Conservation (phyloP, 2,329 filamentous ascomycete species). For the Ascochyta clinopodiicola region DNA sequence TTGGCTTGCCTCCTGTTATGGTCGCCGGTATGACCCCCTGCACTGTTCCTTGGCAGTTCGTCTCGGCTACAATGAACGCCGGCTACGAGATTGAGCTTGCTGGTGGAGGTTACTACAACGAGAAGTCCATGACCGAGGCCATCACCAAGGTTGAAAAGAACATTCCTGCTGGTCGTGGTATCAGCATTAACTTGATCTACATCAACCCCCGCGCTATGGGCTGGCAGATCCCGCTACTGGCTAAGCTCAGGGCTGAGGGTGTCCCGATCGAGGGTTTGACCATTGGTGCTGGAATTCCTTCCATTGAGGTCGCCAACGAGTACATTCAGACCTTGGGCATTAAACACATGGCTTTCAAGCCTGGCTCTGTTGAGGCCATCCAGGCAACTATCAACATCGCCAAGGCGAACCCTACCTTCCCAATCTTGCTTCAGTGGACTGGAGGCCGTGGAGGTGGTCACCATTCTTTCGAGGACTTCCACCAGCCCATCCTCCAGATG, state of each 20-base stretch:
- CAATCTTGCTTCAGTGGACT: slow-evolving; percentile 58
- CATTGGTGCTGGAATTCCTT: slow-evolving; percentile 58
- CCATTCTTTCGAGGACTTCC: slow-evolving; percentile 59
- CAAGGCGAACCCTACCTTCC: slow-evolving; percentile 54
- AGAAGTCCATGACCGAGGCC: slow-evolving; percentile 53
- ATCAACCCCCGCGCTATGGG: slow-evolving; percentile 59
- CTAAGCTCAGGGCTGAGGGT: slow-evolving; percentile 55
- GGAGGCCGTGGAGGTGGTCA: slow-evolving; percentile 59
- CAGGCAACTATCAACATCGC: slow-evolving; percentile 57
- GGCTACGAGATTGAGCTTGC: slow-evolving; percentile 58
- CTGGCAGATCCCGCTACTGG: slow-evolving; percentile 61
- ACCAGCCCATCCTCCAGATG: slow-evolving; percentile 56
- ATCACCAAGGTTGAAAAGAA: slow-evolving; percentile 54
- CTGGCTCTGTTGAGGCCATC: slow-evolving; percentile 54
- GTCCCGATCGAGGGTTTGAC: slow-evolving; percentile 57
- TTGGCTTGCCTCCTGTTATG: slow-evolving; percentile 57
- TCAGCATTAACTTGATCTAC: slow-evolving; percentile 62
- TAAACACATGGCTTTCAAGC: slow-evolving; percentile 58
- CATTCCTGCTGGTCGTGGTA: slow-evolving; percentile 57
- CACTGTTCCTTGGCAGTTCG: slow-evolving; percentile 58
- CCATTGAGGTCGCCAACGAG: slow-evolving; percentile 55
- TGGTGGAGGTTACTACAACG: slow-evolving; percentile 59
- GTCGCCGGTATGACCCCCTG: slow-evolving; percentile 59
- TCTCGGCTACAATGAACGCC: slow-evolving; percentile 61
- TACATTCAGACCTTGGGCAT: slow-evolving; percentile 65